Conservation (phyloP, 371 early-diverging fungal genomes). For the Saksenaea oblongispora region DNA sequence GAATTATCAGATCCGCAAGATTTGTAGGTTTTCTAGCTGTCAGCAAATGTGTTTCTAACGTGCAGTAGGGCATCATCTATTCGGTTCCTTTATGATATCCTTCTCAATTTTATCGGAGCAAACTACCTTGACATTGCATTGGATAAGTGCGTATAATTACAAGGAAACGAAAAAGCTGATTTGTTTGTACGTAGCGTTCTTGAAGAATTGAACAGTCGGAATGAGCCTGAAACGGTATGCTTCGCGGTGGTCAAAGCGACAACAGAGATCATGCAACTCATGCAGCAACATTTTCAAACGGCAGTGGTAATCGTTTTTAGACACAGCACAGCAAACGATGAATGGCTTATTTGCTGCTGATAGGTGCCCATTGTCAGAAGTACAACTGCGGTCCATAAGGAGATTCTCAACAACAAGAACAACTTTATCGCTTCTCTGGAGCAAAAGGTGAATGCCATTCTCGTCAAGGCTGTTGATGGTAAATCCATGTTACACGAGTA, state of each 20-base stretch:
- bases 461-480: slow-evolving; percentile 79
- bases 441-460: slow-evolving; percentile 70
- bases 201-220: slow-evolving; percentile 70
- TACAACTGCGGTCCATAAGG: slow-evolving; percentile 83
- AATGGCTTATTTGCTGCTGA: background rate
- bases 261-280: slow-evolving; percentile 74
- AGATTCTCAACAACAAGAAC: slow-evolving; percentile 83
- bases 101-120: slow-evolving; percentile 76
- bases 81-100: slow-evolving; percentile 64
- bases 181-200: slow-evolving; percentile 60
- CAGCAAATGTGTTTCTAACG: background rate
- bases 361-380: slow-evolving; percentile 76
- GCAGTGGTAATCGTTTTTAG: slow-evolving; percentile 61
- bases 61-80: slow-evolving; percentile 26
- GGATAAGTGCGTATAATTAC: slow-evolving; percentile 65
- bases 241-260: slow-evolving; percentile 72
- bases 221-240: slow-evolving; percentile 75
- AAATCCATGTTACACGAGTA: background rate
- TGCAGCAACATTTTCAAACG: slow-evolving; percentile 91
- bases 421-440: slow-evolving; percentile 82
- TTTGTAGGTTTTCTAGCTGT: slow-evolving; percentile 43
- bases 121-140: slow-evolving; percentile 82
- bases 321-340: background rate
- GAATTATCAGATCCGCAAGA: slow-evolving; percentile 76
- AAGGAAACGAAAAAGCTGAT: background rate